Base-by-base conservation (phyloP, 441 rosid genomes). In the Manihot esculenta region DNA sequence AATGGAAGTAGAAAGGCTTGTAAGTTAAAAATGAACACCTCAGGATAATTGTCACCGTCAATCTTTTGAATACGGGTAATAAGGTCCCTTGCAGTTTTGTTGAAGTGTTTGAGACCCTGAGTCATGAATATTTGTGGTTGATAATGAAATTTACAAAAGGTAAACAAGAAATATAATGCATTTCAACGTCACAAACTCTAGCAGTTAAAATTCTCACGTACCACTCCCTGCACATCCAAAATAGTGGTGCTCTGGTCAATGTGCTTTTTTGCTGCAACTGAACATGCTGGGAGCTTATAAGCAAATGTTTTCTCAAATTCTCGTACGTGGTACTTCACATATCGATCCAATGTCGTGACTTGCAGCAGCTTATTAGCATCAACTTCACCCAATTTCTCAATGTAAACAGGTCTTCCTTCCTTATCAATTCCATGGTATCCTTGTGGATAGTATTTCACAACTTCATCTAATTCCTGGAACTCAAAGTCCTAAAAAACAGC, bases 201-300 rank as follows among this genome's bases (percentile, higher is more conserved):
- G n/a, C n/a, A n/a, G n/a, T n/a, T n/a, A 60, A 12, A 75, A 64
- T 63, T 48, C 44, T 74, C 84, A 81, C 93, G 24, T 79, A 93
- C 98, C 91, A 91, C 97, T 84, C 98, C 97, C 84, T 93, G 97
- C 26, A 91, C 99, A 78, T 96, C 97, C 72, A 96, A 71, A 80
- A 96, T 93, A 8, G 95, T 91, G 67, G 98, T 96, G 86, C 98
- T 93, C 83, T 87, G 95, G 66, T 90, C 95, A 72, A 93, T 86
- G 75, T 91, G 97, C 81, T 75, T 87, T 68, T 88, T 91, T 0
- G 97, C 89, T 47, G 92, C 89, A 45, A 93, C 79, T 5, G 97
- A 86, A 69, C 98, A 92, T 11, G 96, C 89, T 4, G 97, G 99
- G 69, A 93, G 83, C 81, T 91, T 96, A 66, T 74, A 55, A 15